Evolutionary conservation across 2,329 filamentous ascomycete genomes (phyloP), one percentile per base, ranked within the genome.

Genomic region (Orbilia quercus): DNA sequence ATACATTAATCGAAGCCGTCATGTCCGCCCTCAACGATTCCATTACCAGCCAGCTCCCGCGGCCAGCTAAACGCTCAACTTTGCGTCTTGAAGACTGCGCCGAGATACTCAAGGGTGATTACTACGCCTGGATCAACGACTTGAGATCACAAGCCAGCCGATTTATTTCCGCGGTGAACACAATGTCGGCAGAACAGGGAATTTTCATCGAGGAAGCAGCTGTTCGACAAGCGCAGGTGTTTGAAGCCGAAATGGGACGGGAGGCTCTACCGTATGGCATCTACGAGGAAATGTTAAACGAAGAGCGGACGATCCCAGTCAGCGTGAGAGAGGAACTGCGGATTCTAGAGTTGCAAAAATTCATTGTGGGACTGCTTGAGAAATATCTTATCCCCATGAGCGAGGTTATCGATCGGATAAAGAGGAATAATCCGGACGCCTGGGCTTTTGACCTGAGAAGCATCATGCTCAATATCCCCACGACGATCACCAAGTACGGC

Each of bases 361-460:
- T 40, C 20, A 28, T 54, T 14, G 40, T 9, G n/a, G 25, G 1
- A 22, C 31, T 54, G 11, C 50, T 54, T 11, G 50, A 54, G 11
- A 54, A 54, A 23, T 54, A 54, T n/a, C 31, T 54, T n/a, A 28
- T 54, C 1, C 50, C 50, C 1, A 54, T 54, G 50, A 54, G 50
- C 16, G 50, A 54, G 12, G 34, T 54, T 5, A 54, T 54, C 12
- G 50, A 54, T 14, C 36, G 50, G 16, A 54, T 54, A 22, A 54
- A 40, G n/a, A 54, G 16, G 20, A 38, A 16, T 6, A 18, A 54
- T n/a, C n/a, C 22, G 1, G 18, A 38, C 12, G 34, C 50, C 1
- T 54, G 50, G 50, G 50, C 16, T n/a, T 54, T 54, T 28, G 50
- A 54, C 16, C 34, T 54, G 1, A 20, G 50, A 40, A 54, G 50